phyloP scores from a whole-genome alignment of 805 yeast genomes.

The Yamadazyma kitorensis region DNA sequence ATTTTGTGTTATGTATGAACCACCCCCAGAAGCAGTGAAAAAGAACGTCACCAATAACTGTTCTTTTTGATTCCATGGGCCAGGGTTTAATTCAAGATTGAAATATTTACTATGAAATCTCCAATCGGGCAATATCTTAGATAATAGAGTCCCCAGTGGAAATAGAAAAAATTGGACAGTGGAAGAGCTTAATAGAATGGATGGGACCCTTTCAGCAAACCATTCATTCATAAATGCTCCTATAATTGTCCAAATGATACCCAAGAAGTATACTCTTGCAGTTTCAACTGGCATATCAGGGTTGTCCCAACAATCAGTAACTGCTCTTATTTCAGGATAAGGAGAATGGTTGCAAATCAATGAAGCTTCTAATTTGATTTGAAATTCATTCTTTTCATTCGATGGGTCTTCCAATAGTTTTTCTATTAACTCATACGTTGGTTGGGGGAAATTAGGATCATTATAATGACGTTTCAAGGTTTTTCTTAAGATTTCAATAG shows the following conservation, averaged over 20 bases:
- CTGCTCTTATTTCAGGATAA: constrained; percentile 60
- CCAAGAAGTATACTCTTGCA: constrained; percentile 52
- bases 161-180: constrained; percentile 45
- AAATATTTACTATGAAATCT: constrained; percentile 17
- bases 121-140: constrained; percentile 41
- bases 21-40: constrained; percentile 11
- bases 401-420: constrained; percentile 1
- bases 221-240: constrained; percentile 56
- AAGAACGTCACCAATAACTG: constrained; percentile 58
- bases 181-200: constrained; percentile 40
- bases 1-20: constrained; percentile 28
- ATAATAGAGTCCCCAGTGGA: constrained; percentile 40
- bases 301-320: constrained; percentile 60
- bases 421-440: constrained; percentile 29
- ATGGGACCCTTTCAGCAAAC: constrained; percentile 53
- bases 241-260: constrained; percentile 48
- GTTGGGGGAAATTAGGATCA: constrained; percentile 32
- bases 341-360: constrained; percentile 38
- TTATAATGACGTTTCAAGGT: constrained; percentile 31
- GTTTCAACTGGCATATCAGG: constrained; percentile 48
- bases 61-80: constrained; percentile 53
- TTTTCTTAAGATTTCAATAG: constrained; percentile 30
- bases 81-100: constrained; percentile 27
- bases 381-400: constrained; percentile 27
- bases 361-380: constrained; percentile 34